These are phyloP conservation scores for Emericellopsis terricola DNA, from an alignment of 495 filamentous ascomycete species.

Conservation along the genomic window DNA sequence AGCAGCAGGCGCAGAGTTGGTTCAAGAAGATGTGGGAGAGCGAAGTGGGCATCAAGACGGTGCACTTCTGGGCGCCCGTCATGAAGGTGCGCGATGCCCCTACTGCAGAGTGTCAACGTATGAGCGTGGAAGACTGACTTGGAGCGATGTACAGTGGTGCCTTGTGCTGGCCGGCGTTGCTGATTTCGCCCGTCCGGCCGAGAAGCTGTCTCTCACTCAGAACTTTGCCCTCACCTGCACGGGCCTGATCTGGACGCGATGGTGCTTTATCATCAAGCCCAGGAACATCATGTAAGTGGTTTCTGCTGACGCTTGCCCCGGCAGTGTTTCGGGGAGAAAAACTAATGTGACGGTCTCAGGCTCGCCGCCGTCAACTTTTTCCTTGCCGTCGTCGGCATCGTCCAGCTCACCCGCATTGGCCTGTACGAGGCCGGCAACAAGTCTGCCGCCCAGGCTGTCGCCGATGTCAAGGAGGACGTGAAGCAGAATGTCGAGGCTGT, in stretches of 20 bases:
- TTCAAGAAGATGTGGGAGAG: conserved; percentile 70
- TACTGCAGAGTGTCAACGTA: no score
- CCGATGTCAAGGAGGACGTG: conserved; percentile 20
- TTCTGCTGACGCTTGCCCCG: background rate
- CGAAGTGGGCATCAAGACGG: conserved; percentile 79
- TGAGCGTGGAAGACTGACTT: no score
- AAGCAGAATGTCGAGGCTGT: conserved; percentile 16
- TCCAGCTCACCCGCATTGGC: conserved; percentile 64
- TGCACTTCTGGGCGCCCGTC: conserved; percentile 96
- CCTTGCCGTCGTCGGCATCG: conserved; percentile 68
- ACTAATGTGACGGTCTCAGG: no score
- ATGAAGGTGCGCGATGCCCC: conserved; percentile 75
- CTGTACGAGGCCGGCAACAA: conserved; percentile 45
- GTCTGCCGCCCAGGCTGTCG: conserved; percentile 16
- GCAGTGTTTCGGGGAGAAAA: no score
- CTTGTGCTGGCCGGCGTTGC: conserved; percentile 82
- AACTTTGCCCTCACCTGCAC: conserved; percentile 76
- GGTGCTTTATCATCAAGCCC: conserved; percentile 94
- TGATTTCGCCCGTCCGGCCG: conserved; percentile 83
- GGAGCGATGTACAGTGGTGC: conserved; percentile 57
- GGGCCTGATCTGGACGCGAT: conserved; percentile 94
- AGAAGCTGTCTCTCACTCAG: conserved; percentile 79
- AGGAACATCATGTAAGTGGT: conserved; percentile 62
- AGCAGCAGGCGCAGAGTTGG: conserved; percentile 32
- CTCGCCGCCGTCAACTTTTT: conserved; percentile 97